phyloP scores from a whole-genome alignment of 192 early-diverging fungal species.

The Entomortierella beljakovae region DNA sequence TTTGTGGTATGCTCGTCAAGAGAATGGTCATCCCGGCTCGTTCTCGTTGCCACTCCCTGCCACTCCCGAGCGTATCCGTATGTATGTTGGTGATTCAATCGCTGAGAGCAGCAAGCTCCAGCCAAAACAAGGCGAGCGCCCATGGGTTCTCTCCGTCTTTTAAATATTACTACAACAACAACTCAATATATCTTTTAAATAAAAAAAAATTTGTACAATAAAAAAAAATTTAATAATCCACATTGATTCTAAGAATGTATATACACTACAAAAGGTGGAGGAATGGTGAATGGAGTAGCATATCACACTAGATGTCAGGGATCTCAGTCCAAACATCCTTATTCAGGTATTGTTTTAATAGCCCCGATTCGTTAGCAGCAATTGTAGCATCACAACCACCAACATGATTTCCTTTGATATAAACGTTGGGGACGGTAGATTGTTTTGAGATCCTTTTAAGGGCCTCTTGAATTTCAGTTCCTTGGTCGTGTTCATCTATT shows the following conservation, averaged over 20 bases:
- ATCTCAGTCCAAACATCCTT: too few species aligned
- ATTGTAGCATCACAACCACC: conserved; percentile 72
- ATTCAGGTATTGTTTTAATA: neutral
- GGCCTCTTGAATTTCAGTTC: conserved; percentile 65
- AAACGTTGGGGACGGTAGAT: conserved; percentile 79
- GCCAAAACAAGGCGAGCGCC: conserved; percentile 52
- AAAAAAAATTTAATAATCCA: neutral
- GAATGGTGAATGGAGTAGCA: too few species aligned
- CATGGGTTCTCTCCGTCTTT: conserved; percentile 52
- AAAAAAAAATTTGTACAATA: too few species aligned
- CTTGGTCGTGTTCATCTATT: conserved; percentile 65
- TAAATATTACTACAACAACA: too few species aligned
- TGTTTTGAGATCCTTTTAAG: conserved; percentile 66
- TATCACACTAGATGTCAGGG: too few species aligned
- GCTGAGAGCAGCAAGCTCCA: conserved; percentile 55
- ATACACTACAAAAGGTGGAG: too few species aligned
- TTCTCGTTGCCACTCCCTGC: conserved; percentile 80
- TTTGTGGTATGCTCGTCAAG: conserved; percentile 74
- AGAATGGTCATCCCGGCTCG: conserved; percentile 56
- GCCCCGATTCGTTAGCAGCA: conserved; percentile 56
- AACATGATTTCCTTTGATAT: conserved; percentile 72
- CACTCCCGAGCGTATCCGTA: conserved; percentile 80
- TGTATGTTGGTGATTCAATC: conserved; percentile 77
- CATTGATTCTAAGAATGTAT: too few species aligned
- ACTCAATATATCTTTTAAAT: neutral